Percentiles rank a stretch among this genome's conserved stretches.
Evolutionary conservation across 768 basidiomycete genomes (phyloP).

Genomic region (Thelephora ganbajun): DNA sequence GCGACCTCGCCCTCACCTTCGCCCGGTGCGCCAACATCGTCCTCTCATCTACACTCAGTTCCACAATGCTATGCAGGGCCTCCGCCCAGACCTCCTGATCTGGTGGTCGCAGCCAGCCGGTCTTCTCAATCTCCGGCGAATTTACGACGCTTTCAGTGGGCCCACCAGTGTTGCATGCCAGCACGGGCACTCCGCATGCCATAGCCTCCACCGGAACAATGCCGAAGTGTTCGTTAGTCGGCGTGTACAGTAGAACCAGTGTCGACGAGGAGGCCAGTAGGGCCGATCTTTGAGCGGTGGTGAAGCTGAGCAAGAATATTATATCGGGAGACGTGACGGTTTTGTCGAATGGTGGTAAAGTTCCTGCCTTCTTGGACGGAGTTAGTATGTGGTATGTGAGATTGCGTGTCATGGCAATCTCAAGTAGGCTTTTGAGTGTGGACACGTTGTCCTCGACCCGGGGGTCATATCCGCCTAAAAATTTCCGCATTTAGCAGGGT

Average conservation of each 20-base stretch:
- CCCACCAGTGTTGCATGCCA: constrained; percentile 80
- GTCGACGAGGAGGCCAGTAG: constrained; percentile 59
- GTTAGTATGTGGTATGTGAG: constrained; percentile 48
- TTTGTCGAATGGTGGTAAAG: constrained; percentile 27
- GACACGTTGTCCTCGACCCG: constrained; percentile 73
- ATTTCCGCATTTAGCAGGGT: background rate
- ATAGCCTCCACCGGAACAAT: constrained; percentile 94
- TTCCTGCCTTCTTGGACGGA: constrained; percentile 25
- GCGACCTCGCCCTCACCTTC: constrained; percentile 39
- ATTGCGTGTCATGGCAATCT: constrained; percentile 34
- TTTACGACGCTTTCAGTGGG: constrained; percentile 79
- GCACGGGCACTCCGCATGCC: constrained; percentile 79
- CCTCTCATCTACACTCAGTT: constrained; percentile 27
- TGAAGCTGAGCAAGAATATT: constrained; percentile 87
- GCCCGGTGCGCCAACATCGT: constrained; percentile 38
- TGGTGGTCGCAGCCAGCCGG: constrained; percentile 68
- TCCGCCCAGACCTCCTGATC: constrained; percentile 55
- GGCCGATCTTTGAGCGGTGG: constrained; percentile 67
- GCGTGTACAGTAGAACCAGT: constrained; percentile 79
- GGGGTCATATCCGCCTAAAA: constrained; percentile 78
- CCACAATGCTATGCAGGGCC: constrained; percentile 47
- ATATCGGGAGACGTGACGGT: constrained; percentile 39
- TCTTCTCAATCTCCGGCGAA: constrained; percentile 28
- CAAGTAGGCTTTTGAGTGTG: constrained; percentile 49
- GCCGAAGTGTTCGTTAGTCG: constrained; percentile 92